phyloP scores from a whole-genome alignment of 805 yeast genomes.

The Lipomyces sp. region DNA sequence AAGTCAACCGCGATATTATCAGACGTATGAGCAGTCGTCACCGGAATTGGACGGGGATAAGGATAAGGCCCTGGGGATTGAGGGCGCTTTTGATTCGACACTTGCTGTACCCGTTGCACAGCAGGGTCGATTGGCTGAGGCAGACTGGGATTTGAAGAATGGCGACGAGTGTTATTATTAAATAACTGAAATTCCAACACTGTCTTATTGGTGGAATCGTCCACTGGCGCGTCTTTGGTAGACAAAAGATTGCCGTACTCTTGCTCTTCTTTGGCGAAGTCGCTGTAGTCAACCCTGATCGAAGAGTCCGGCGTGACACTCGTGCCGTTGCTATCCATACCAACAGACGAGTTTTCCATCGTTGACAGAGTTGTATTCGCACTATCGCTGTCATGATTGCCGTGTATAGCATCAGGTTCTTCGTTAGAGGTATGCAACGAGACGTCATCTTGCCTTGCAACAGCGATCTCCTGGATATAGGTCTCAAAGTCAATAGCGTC shows the following conservation, averaged over 20 bases:
- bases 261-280: constrained; percentile 5
- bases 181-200: constrained; percentile 2
- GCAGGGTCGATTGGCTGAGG: not conserved
- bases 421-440: not conserved
- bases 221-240: not conserved
- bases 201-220: not conserved
- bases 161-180: not conserved
- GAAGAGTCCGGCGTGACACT: constrained; percentile 4
- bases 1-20: constrained; percentile 24
- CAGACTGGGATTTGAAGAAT: not conserved
- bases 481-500: not conserved
- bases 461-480: not conserved
- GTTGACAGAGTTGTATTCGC: not conserved
- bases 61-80: constrained; percentile 17
- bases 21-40: constrained; percentile 22
- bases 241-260: not conserved
- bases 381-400: not conserved
- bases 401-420: not conserved
- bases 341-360: not conserved
- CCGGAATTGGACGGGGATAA: constrained; percentile 17
- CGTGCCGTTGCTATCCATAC: not conserved
- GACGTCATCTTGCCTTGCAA: not conserved
- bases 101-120: not conserved
- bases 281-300: constrained; percentile 1
- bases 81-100: not conserved